Evolutionary conservation across 2,329 filamentous ascomycete genomes (phyloP).

Genomic region (Escovopsis sp.): DNA sequence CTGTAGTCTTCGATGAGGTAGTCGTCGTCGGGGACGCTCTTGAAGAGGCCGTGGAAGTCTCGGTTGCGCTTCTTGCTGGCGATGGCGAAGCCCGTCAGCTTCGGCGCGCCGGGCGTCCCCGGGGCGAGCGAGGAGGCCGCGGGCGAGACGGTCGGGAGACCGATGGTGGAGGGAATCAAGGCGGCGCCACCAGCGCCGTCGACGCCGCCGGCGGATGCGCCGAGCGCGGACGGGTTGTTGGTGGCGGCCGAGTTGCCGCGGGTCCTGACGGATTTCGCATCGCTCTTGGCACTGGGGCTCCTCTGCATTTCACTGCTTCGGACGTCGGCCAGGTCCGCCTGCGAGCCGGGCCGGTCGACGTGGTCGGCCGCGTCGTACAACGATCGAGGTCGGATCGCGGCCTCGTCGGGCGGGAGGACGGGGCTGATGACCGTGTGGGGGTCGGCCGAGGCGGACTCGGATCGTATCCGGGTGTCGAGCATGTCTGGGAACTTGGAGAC

Average conservation of each 20-base stretch:
- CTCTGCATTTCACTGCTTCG: slow-evolving; percentile 41
- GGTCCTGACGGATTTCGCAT: slow-evolving; percentile 48
- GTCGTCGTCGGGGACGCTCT: slow-evolving; percentile 94
- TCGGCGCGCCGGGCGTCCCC: slow-evolving; percentile 36
- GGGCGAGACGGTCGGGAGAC: slow-evolving; percentile 28
- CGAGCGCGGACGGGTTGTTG: slow-evolving; percentile 22
- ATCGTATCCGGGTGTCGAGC: slow-evolving; percentile 31
- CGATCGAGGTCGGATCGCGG: slow-evolving; percentile 29
- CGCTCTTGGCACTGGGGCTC: slow-evolving; percentile 52
- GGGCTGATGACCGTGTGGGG: slow-evolving; percentile 10
- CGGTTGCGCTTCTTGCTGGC: slow-evolving; percentile 92
- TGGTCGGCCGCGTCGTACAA: slow-evolving; percentile 39
- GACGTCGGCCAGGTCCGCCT: slow-evolving; percentile 45
- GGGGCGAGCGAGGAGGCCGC: slow-evolving; percentile 41
- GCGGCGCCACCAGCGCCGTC: slow-evolving; percentile 29
- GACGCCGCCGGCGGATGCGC: slow-evolving; percentile 57
- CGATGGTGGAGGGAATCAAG: slow-evolving; percentile 15
- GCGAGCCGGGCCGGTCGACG: slow-evolving; percentile 47
- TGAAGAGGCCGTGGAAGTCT: slow-evolving; percentile 86
- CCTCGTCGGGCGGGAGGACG: slow-evolving; percentile 19
- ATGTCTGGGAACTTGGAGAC: slow-evolving; percentile 37
- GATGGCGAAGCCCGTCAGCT: slow-evolving; percentile 86
- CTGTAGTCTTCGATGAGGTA: slow-evolving; percentile 98
- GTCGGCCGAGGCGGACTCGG: slow-evolving; percentile 45
- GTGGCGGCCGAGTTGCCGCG: slow-evolving; percentile 69